Conservation (phyloP, 768 basidiomycete genomes). For the Gloeophyllum trabeum region DNA sequence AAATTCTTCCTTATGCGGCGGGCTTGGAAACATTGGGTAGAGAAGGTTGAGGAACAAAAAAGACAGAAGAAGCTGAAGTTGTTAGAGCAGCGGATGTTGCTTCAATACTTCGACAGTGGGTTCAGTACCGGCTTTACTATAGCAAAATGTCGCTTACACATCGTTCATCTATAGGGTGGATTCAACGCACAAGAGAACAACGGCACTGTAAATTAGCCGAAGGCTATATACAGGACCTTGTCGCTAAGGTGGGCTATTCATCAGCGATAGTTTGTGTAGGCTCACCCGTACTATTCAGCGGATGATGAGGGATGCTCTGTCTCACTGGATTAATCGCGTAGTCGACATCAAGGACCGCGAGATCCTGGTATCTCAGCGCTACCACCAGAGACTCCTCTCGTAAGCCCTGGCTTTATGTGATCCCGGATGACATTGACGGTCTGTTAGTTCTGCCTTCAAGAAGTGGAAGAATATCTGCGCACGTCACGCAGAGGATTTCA, state of each 20-base stretch:
- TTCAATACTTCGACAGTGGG: constrained; percentile 25
- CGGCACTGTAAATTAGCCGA: constrained; percentile 33
- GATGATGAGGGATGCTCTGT: constrained; percentile 32
- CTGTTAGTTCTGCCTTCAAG: constrained; percentile 39
- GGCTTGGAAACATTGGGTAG: constrained; percentile 37
- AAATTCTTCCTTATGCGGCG: constrained; percentile 37
- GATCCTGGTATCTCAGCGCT: constrained; percentile 32
- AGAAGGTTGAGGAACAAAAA: constrained; percentile 28
- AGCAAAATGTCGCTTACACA: not conserved
- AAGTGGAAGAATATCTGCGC: constrained; percentile 59
- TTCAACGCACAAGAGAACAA: constrained; percentile 22
- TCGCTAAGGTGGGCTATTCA: constrained; percentile 25
- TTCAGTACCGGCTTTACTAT: constrained; percentile 5
- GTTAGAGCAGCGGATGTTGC: constrained; percentile 27
- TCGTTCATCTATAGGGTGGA: constrained; percentile 32
- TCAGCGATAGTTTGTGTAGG: not conserved
- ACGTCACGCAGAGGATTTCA: constrained; percentile 59
- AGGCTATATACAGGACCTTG: constrained; percentile 24
- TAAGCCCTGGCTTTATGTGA: constrained; percentile 11
- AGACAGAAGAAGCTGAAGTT: constrained; percentile 32
- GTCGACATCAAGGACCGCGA: constrained; percentile 67
- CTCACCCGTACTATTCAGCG: constrained; percentile 26
- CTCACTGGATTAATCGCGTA: constrained; percentile 60
- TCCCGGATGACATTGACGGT: not conserved
- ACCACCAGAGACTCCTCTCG: constrained; percentile 24